Percentiles rank a stretch among this genome's conserved stretches.
Evolutionary conservation across 768 basidiomycete genomes (phyloP).

Genomic region (Pleurotus platypus): DNA sequence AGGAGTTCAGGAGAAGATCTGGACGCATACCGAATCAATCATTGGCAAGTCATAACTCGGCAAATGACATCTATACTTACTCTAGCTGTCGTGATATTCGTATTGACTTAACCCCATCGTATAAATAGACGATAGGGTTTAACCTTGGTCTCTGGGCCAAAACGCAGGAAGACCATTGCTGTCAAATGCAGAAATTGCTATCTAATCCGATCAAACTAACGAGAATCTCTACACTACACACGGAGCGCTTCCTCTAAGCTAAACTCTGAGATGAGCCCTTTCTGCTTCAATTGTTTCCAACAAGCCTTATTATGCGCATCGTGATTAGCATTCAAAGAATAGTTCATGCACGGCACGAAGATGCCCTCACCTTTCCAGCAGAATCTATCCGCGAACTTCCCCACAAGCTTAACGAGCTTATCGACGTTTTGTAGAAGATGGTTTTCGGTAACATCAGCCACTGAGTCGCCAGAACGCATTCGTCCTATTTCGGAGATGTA

Average conservation of each 20-base stretch:
- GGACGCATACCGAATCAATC: not conserved
- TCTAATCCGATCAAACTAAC: too few relatives aligned
- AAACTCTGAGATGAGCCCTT: not conserved
- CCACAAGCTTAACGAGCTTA: not conserved
- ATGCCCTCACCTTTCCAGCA: not conserved
- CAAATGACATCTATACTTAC: too few relatives aligned
- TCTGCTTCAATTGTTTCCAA: not conserved
- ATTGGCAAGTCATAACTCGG: not conserved
- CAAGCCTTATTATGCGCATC: not conserved
- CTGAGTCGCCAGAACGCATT: not conserved
- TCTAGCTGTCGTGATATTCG: too few relatives aligned
- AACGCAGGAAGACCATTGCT: too few relatives aligned
- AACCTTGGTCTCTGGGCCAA: too few relatives aligned
- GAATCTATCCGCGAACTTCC: not conserved
- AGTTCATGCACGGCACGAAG: not conserved
- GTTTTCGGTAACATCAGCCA: not conserved
- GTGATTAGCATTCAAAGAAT: not conserved
- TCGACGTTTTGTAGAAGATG: not conserved
- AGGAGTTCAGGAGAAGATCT: conserved; percentile 1
- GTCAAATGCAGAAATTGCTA: too few relatives aligned
- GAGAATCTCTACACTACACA: too few relatives aligned
- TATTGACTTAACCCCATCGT: too few relatives aligned
- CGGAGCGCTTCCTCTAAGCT: not conserved
- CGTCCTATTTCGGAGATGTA: not conserved
- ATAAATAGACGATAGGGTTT: too few relatives aligned